phyloP scores from a whole-genome alignment of 768 basidiomycete genomes.

The Leccinum arenicola region DNA sequence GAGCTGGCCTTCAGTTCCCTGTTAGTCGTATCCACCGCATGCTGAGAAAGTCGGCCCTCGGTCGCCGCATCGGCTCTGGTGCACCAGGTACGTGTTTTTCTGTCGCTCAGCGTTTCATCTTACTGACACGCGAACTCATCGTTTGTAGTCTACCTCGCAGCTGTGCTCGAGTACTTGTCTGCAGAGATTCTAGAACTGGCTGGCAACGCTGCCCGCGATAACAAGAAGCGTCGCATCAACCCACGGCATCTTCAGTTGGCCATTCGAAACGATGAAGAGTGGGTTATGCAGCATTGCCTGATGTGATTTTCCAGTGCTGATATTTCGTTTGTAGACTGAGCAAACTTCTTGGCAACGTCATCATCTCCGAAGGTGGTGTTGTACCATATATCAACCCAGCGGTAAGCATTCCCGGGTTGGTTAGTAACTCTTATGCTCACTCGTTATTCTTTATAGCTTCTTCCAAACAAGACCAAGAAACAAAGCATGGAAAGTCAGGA shows the following conservation, averaged over 20 bases:
- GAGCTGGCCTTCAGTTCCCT: constrained; percentile 81
- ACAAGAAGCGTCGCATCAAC: constrained; percentile 95
- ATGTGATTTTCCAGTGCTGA: background rate
- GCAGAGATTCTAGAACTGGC: constrained; percentile 94
- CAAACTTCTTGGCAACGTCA: constrained; percentile 72
- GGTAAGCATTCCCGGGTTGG: constrained; percentile 22
- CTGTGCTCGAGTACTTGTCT: constrained; percentile 88
- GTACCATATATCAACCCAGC: constrained; percentile 77
- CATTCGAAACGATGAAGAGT: constrained; percentile 93
- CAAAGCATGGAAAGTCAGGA: constrained; percentile 33
- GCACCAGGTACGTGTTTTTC: constrained; percentile 57
- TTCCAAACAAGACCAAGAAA: constrained; percentile 31
- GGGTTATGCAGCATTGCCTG: constrained; percentile 20
- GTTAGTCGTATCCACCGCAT: constrained; percentile 91
- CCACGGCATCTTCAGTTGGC: constrained; percentile 94
- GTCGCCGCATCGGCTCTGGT: constrained; percentile 84
- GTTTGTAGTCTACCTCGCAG: constrained; percentile 80
- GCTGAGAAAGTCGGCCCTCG: constrained; percentile 83
- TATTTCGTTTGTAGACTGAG: constrained; percentile 48
- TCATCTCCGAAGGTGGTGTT: constrained; percentile 95
- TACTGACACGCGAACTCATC: background rate
- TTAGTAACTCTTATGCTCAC: background rate
- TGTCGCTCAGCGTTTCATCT: constrained; percentile 7
- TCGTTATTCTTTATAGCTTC: constrained; percentile 20
- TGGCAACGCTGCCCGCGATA: constrained; percentile 85